These are phyloP conservation scores for Isoetes engelmannii DNA, from an alignment of 83 land plant species.

Conservation along the genomic window DNA sequence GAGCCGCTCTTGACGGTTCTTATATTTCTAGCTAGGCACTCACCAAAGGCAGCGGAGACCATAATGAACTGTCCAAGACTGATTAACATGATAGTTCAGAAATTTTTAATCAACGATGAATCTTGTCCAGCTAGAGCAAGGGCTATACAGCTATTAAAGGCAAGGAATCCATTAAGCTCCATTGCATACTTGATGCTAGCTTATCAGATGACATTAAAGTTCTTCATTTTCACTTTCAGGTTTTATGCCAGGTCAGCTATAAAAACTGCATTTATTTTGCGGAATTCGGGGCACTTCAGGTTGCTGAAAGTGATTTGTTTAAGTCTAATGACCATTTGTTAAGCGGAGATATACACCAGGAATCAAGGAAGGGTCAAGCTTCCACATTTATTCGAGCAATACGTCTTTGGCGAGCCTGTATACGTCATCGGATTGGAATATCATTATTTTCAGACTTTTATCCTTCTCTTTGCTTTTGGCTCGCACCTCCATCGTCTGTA, in stretches of 20 bases:
- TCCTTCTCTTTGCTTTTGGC: conserved; percentile 72
- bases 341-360: not conserved
- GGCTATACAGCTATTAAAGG: conserved; percentile 32
- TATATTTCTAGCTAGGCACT: conserved; percentile 75
- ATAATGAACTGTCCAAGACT: conserved; percentile 75
- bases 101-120: conserved; percentile 30
- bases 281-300: conserved; percentile 45
- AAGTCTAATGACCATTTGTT: conserved; percentile 1
- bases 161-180: not conserved
- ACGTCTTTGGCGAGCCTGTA: conserved; percentile 75
- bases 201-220: not conserved
- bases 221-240: conserved; percentile 44
- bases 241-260: conserved; percentile 54
- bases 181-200: not conserved
- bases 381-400: conserved; percentile 65
- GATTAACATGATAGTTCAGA: conserved; percentile 45
- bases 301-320: conserved; percentile 44
- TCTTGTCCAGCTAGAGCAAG: conserved; percentile 10
- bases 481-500: conserved; percentile 46
- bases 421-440: conserved; percentile 56
- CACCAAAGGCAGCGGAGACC: conserved; percentile 66
- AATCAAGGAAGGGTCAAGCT: conserved; percentile 14
- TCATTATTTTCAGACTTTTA: conserved; percentile 60
- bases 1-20: conserved; percentile 57
- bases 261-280: conserved; percentile 46